These are phyloP conservation scores for Rosa rugosa DNA, from an alignment of 306 rosid genomes.

Conservation along the genomic window DNA sequence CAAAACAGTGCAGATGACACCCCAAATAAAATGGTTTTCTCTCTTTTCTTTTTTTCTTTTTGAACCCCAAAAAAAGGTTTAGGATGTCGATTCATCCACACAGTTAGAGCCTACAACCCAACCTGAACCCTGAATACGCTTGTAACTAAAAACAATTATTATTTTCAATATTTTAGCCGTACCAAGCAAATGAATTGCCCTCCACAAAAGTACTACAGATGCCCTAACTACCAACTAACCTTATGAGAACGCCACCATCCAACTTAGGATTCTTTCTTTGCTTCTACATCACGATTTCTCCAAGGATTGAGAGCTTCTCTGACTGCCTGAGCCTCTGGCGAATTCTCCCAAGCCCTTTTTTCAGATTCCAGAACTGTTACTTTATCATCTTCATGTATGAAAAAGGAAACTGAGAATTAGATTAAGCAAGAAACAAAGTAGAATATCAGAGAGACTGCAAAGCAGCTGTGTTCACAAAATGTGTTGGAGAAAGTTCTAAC, in stretches of 20 bases:
- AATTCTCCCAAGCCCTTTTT: constrained; percentile 76
- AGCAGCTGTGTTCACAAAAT: background rate
- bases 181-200: background rate
- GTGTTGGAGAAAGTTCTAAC: background rate
- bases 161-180: background rate
- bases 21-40: background rate
- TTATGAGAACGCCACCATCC: background rate
- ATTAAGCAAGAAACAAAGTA: constrained; percentile 1
- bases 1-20: background rate
- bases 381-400: constrained; percentile 66
- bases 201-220: background rate
- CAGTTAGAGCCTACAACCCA: background rate
- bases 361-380: constrained; percentile 86
- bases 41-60: background rate
- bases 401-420: background rate
- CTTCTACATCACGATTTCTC: constrained; percentile 35
- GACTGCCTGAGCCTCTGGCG: constrained; percentile 69
- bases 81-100: background rate
- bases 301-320: constrained; percentile 70
- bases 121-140: background rate
- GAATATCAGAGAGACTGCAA: background rate
- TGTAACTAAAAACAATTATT: background rate
- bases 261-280: constrained; percentile 31
- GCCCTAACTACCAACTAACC: constrained; percentile 3
- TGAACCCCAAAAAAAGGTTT: background rate